Evolutionary conservation across 2,329 filamentous ascomycete genomes (phyloP).

Genomic region (Fusarium kyushuense): DNA sequence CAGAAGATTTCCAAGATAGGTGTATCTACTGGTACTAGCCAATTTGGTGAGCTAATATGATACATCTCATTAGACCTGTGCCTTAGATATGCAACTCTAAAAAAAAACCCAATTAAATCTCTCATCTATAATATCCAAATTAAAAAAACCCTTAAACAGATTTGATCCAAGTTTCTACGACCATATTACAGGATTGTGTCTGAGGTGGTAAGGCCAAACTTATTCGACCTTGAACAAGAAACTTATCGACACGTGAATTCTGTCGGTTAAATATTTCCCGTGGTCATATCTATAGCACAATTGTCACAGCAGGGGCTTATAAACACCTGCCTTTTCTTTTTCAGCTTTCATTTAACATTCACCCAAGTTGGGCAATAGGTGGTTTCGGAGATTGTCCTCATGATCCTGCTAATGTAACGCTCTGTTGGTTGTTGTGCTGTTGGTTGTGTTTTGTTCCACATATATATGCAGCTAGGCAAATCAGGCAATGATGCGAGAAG

Average conservation of each 20-base stretch:
- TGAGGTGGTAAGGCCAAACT: accelerated
- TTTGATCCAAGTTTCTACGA: too few relatives aligned
- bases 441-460: constrained; percentile 15
- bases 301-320: not conserved
- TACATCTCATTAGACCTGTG: too few relatives aligned
- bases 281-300: not conserved
- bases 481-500: not conserved
- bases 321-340: not conserved
- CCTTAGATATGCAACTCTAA: too few relatives aligned
- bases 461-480: constrained; percentile 15
- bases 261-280: not conserved
- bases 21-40: too few relatives aligned
- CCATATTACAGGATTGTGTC: too few relatives aligned
- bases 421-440: constrained; percentile 18
- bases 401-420: not conserved
- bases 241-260: not conserved
- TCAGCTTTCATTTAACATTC: not conserved
- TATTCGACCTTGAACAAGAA: accelerated
- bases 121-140: too few relatives aligned
- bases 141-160: too few relatives aligned
- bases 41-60: too few relatives aligned
- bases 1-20: too few relatives aligned
- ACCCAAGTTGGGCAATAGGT: accelerated
- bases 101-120: too few relatives aligned
- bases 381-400: accelerated